Percentiles rank a stretch among this genome's conserved stretches.
Evolutionary conservation across 2,329 filamentous ascomycete genomes (phyloP).

Genomic region (Ophiostoma quercus): DNA sequence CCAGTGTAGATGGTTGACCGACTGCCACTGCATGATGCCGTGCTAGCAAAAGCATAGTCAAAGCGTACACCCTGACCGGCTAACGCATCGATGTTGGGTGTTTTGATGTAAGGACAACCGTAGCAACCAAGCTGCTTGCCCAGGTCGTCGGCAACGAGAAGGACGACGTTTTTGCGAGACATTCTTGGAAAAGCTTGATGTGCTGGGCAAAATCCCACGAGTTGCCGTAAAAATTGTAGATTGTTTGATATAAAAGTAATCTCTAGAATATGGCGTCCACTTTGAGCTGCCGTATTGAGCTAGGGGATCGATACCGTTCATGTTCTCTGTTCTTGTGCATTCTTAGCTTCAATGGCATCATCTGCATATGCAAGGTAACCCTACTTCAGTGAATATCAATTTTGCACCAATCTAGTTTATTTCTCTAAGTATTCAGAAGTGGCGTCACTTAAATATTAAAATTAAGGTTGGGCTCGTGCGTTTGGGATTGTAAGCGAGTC

Average conservation of each 20-base stretch:
- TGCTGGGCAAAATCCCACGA: background rate
- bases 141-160: conserved; percentile 6
- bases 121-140: conserved; percentile 17
- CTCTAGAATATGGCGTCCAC: background rate
- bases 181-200: background rate
- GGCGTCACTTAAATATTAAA: background rate
- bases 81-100: conserved; percentile 40
- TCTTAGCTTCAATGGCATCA: conserved; percentile 15
- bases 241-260: background rate
- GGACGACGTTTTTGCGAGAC: conserved; percentile 24
- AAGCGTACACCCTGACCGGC: conserved; percentile 38
- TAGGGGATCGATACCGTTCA: background rate
- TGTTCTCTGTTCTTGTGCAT: background rate
- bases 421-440: background rate
- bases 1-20: conserved; percentile 46
- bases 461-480: background rate
- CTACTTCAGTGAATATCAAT: background rate
- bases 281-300: background rate
- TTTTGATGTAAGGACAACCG: conserved; percentile 30
- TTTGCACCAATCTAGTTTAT: background rate
- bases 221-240: background rate
- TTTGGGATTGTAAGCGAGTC: background rate
- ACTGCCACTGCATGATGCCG: conserved; percentile 45
- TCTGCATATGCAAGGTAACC: background rate
- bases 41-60: conserved; percentile 40